Evolutionary conservation across 2,329 filamentous ascomycete genomes (phyloP).

Genomic region (Aureobasidium sp.): DNA sequence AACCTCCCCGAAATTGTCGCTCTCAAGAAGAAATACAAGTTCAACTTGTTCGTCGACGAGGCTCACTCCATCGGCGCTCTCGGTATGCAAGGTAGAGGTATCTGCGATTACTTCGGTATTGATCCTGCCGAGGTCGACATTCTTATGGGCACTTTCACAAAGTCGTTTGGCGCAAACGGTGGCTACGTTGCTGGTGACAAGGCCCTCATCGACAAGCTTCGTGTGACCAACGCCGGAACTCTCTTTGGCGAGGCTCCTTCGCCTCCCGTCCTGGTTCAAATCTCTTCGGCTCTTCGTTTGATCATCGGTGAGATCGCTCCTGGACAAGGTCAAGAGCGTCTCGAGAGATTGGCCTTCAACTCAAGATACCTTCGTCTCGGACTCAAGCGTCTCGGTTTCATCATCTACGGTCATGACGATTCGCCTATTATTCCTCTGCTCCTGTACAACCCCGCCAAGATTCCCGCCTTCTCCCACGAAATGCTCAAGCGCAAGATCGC

Average conservation of each 20-base stretch:
- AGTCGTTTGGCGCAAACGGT: conserved; percentile 96
- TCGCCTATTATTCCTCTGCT: conserved; percentile 92
- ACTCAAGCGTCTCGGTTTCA: conserved; percentile 92
- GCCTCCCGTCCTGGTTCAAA: conserved; percentile 84
- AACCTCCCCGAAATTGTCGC: conserved; percentile 84
- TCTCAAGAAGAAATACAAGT: conserved; percentile 95
- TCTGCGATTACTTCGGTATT: conserved; percentile 95
- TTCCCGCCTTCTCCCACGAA: conserved; percentile 95
- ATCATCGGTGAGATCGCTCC: conserved; percentile 82
- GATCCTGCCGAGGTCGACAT: conserved; percentile 85
- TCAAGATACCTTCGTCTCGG: conserved; percentile 95
- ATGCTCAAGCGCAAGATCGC: conserved; percentile 98
- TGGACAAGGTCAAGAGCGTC: conserved; percentile 88
- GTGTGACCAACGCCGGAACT: conserved; percentile 75
- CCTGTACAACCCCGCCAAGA: conserved; percentile 97
- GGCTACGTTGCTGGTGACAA: conserved; percentile 90
- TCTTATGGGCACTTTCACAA: conserved; percentile 96
- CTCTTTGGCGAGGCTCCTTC: conserved; percentile 81
- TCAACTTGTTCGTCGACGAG: conserved; percentile 90
- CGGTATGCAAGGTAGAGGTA: conserved; percentile 78
- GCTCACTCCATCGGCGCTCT: conserved; percentile 93
- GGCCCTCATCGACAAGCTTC: conserved; percentile 83
- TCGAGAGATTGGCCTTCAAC: conserved; percentile 96
- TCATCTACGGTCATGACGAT: conserved; percentile 95
- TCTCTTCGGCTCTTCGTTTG: conserved; percentile 74